Base-by-base conservation (phyloP, 2,329 filamentous ascomycete genomes). In the Aspergillus ruber region DNA sequence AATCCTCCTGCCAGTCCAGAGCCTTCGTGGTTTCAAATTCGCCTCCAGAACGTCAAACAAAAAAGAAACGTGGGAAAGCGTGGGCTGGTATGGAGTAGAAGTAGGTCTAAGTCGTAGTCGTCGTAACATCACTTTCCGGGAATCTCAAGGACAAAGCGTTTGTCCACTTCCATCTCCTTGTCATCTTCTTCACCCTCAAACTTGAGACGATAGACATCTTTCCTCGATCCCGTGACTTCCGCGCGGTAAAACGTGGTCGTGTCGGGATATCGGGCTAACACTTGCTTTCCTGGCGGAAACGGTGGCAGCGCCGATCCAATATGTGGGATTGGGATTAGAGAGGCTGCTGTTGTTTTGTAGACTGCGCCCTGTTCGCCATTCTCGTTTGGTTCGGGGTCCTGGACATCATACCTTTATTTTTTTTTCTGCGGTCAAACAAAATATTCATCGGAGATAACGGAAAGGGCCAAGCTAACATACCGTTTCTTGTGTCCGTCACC, bases 201-300 rank as follows among this genome's bases (percentile, higher is more conserved):
- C 53, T 87, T 83, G 54, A 91, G 72, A 48, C 69, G 64, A 52
- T 73, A 75, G 45, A 66, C 65, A 41, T 74, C 71, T 53, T 74
- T 77, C 59, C 71, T 84, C 74, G 74, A 80, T 32, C 83, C 83
- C 69, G 88, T 85, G 7, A 91, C 87, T 56, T 90, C 86, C 1
- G 88, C 88, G 63, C 86, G 84, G 65, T 93, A 93, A 59, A 93
- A 91, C 0, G 86, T 90, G 1, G 88, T 90, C 1, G 88, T 91
- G 57, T 89, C 84, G 0, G 88, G 88, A 60, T 93, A 93, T 49
- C 89, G 73, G 0, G 88, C 88, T 48, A 91, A 73, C 7, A 91
- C 87, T 41, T 82, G 80, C 62, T 85, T 87, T 40, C 86, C 85
- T 35, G 79, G 70, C 6, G 75, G 59, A 55, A 79, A 82, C 32